These are phyloP conservation scores for Vigna trinervia DNA, from an alignment of 306 rosid genomes.

Conservation along the genomic window DNA sequence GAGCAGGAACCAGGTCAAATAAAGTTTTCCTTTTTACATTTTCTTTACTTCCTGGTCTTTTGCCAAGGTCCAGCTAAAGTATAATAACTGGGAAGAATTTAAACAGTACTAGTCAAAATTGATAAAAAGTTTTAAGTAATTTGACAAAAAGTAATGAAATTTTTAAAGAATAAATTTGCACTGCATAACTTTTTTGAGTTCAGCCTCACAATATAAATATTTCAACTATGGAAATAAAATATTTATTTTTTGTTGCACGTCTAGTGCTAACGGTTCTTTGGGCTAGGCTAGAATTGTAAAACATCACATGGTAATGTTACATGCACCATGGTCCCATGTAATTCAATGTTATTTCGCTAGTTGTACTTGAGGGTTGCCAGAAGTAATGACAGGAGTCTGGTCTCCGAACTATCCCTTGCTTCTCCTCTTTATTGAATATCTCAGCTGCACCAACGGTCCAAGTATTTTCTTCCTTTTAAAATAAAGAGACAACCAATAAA, in stretches of 20 bases:
- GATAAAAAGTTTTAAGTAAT: neutral
- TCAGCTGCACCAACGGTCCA: slow-evolving; percentile 22
- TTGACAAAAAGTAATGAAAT: neutral
- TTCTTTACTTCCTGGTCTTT: neutral
- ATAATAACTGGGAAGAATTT: neutral
- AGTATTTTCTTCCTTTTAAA: neutral
- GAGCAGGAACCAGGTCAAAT: neutral
- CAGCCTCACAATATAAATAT: neutral
- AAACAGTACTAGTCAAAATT: neutral
- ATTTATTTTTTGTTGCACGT: neutral
- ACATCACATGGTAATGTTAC: slow-evolving; percentile 40
- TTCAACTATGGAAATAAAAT: neutral
- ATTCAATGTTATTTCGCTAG: slow-evolving; percentile 39
- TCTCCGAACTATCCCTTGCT: neutral
- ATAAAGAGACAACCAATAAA: neutral
- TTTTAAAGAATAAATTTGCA: neutral
- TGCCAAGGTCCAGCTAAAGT: neutral
- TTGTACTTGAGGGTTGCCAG: slow-evolving; percentile 18
- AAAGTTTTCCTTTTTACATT: neutral
- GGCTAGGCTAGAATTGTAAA: neutral
- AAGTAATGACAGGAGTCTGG: slow-evolving; percentile 29
- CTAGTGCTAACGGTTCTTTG: slow-evolving; percentile 14
- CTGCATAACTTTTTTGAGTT: neutral
- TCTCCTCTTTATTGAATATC: slow-evolving; percentile 28
- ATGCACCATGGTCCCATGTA: slow-evolving; percentile 36